These are phyloP conservation scores for Calocybe indica DNA, from an alignment of 768 basidiomycete species.

Conservation along the genomic window DNA sequence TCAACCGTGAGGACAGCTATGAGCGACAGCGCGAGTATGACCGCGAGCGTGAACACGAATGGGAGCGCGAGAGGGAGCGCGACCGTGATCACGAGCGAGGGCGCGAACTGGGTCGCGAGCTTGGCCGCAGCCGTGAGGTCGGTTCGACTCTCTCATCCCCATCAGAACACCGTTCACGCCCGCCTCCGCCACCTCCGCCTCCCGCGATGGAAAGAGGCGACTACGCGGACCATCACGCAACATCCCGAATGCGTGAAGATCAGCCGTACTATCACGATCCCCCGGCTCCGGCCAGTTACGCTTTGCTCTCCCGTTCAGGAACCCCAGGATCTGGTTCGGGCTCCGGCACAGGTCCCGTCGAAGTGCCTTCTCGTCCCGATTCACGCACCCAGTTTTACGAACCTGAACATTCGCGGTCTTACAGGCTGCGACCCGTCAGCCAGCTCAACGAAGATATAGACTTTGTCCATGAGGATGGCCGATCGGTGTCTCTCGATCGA, in stretches of 20 bases:
- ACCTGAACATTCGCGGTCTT: slow-evolving; percentile 33
- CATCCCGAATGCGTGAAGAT: slow-evolving; percentile 31
- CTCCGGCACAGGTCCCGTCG: slow-evolving; percentile 31
- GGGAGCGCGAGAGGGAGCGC: slow-evolving; percentile 38
- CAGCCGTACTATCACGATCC: slow-evolving; percentile 30
- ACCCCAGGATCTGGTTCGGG: slow-evolving; percentile 48
- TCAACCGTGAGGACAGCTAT: slow-evolving; percentile 47
- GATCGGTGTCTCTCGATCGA: slow-evolving; percentile 35
- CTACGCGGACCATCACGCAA: slow-evolving; percentile 24
- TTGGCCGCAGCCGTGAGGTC: slow-evolving; percentile 18
- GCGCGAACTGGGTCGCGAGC: slow-evolving; percentile 22
- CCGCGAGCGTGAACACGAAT: slow-evolving; percentile 31
- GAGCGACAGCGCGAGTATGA: slow-evolving; percentile 41
- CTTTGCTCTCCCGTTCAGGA: slow-evolving; percentile 45
- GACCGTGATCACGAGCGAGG: slow-evolving; percentile 32
- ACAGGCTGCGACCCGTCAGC: slow-evolving; percentile 46
- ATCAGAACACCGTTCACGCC: slow-evolving; percentile 28
- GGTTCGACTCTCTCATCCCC: slow-evolving; percentile 33
- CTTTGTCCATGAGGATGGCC: slow-evolving; percentile 49
- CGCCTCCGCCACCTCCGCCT: slow-evolving; percentile 6
- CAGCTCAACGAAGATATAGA: slow-evolving; percentile 44
- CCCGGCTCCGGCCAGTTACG: slow-evolving; percentile 24
- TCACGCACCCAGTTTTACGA: slow-evolving; percentile 46
- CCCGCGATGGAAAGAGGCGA: slow-evolving; percentile 17
- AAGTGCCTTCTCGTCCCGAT: slow-evolving; percentile 46